These are phyloP conservation scores for Fraxinus nigra DNA, from an alignment of 305 asterid species.

Conservation along the genomic window DNA sequence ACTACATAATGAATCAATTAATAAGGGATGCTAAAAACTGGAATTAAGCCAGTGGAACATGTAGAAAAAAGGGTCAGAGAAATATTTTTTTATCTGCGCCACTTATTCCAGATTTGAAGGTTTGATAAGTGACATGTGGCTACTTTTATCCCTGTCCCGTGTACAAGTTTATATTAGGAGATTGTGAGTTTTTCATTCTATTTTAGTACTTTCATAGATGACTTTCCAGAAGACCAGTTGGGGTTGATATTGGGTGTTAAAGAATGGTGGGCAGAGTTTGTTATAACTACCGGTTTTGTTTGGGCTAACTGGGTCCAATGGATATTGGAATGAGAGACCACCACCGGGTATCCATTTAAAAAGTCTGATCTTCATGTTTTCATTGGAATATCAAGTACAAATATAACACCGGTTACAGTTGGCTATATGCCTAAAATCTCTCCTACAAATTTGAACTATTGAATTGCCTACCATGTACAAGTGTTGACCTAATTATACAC, in stretches of 20 bases:
- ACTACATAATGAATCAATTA: not conserved
- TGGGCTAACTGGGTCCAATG: not conserved
- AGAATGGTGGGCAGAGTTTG: not conserved
- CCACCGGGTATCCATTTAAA: not conserved
- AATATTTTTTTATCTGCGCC: not conserved
- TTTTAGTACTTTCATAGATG: not conserved
- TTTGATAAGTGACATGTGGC: not conserved
- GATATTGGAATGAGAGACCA: not conserved
- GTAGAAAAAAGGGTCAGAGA: not conserved
- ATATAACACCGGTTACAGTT: not conserved
- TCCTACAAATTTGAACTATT: not conserved
- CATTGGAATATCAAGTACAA: not conserved
- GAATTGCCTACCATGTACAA: not conserved
- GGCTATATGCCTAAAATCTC: not conserved
- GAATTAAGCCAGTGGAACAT: not conserved
- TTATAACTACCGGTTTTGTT: not conserved
- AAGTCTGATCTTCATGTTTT: not conserved
- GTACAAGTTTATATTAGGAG: not conserved
- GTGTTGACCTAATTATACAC: not conserved
- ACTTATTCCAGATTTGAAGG: not conserved
- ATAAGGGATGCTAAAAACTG: not conserved
- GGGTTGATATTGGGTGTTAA: not conserved
- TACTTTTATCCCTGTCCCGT: not conserved
- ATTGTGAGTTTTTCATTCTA: not conserved
- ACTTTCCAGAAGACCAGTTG: not conserved